Evolutionary conservation across 371 early-diverging fungal species (phyloP).

Genomic region (Chytridium lagenaria): DNA sequence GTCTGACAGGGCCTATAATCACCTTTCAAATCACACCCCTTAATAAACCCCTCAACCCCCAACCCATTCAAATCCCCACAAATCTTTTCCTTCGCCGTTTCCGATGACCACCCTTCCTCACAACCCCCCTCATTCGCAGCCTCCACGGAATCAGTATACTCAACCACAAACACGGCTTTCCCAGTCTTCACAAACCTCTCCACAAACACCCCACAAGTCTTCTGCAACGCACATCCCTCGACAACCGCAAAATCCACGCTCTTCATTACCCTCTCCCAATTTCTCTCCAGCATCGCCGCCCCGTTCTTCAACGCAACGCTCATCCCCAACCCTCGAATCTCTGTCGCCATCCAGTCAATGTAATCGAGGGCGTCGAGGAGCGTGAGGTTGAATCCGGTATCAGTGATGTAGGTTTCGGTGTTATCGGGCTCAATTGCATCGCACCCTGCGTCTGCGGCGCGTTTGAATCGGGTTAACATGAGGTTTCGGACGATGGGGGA

Average conservation of each 20-base stretch:
- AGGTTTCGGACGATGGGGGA: slow-evolving; percentile 3
- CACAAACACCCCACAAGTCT: neutral
- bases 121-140: neutral
- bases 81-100: neutral
- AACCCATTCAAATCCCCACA: neutral
- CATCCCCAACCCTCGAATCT: slow-evolving; percentile 1
- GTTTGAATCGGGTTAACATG: slow-evolving; percentile 2
- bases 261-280: neutral
- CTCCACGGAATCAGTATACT: slow-evolving; percentile 21
- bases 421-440: slow-evolving; percentile 9
- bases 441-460: neutral
- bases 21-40: slow-evolving; percentile 14
- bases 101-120: neutral
- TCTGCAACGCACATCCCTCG: neutral
- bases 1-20: slow-evolving; percentile 8
- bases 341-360: neutral
- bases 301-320: slow-evolving; percentile 7
- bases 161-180: neutral
- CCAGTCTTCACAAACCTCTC: neutral
- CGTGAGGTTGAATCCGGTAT: slow-evolving; percentile 13
- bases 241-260: neutral
- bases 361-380: neutral
- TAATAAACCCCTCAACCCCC: slow-evolving; percentile 6
- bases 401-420: neutral
- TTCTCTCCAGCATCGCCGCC: neutral